A percentile compares a stretch with the other conserved stretches of the same genome.
phyloP scores from a whole-genome alignment of 371 early-diverging fungal genomes.

The Actinomucor elegans region DNA sequence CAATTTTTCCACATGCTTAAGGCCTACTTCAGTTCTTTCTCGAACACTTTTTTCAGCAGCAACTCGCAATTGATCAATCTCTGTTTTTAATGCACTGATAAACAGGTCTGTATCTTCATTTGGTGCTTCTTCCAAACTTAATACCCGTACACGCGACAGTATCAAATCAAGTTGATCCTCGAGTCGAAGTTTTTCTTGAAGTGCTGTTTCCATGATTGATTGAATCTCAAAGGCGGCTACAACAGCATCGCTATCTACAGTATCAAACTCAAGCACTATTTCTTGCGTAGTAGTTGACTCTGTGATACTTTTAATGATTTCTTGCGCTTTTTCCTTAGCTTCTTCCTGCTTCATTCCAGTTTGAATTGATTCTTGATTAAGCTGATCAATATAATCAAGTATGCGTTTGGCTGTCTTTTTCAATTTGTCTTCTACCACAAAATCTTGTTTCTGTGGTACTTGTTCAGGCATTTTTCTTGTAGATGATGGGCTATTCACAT shows the following conservation, averaged over 20 bases:
- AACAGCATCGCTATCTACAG: background rate
- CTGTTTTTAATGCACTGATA: slow-evolving; percentile 8
- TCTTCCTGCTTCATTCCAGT: slow-evolving; percentile 12
- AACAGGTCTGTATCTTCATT: background rate
- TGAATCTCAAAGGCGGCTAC: slow-evolving; percentile 1
- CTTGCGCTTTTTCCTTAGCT: slow-evolving; percentile 10
- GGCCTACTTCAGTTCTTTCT: background rate
- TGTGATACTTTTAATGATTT: slow-evolving; percentile 4
- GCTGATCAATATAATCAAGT: slow-evolving; percentile 11
- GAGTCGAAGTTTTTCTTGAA: background rate
- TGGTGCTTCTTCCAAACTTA: background rate
- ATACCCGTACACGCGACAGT: background rate
- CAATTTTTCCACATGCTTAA: background rate
- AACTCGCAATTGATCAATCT: slow-evolving; percentile 8
- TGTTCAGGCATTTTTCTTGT: background rate
- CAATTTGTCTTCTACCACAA: slow-evolving; percentile 4
- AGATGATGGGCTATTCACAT: background rate
- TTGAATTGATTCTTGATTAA: background rate
- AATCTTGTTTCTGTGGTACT: background rate
- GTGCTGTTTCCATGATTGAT: slow-evolving; percentile 1
- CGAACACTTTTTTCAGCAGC: slow-evolving; percentile 11
- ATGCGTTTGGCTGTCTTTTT: slow-evolving; percentile 14
- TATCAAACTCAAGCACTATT: background rate
- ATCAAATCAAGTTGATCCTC: background rate
- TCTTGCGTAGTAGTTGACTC: background rate